Evolutionary conservation across 1,284 basidiomycete genomes (phyloP).

Genomic region (Cutaneotrichosporon cyanovorans): DNA sequence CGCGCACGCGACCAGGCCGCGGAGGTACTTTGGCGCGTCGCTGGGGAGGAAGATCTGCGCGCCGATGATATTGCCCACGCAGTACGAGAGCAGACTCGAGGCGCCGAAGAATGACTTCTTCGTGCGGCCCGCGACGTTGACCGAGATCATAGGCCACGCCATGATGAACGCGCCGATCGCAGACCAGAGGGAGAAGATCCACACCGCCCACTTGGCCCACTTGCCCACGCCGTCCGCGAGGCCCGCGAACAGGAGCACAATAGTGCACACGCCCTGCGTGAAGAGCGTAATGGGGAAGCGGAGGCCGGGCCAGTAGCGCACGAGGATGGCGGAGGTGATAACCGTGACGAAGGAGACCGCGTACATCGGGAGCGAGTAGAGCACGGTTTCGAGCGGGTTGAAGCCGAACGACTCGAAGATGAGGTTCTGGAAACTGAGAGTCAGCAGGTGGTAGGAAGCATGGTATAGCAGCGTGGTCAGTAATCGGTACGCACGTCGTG

Average conservation of each 20-base stretch:
- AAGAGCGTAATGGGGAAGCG: constrained; percentile 24
- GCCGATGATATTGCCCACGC: constrained; percentile 25
- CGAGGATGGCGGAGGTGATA: constrained; percentile 11
- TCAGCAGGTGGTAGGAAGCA: constrained; percentile 9
- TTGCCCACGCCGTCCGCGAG: constrained; percentile 9
- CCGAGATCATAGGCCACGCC: constrained; percentile 9
- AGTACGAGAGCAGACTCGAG: constrained; percentile 18
- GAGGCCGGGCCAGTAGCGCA: constrained; percentile 13
- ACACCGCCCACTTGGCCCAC: constrained; percentile 23
- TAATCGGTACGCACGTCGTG: constrained; percentile 4
- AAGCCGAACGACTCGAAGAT: constrained; percentile 20
- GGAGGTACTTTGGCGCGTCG: constrained; percentile 22
- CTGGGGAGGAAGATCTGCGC: constrained; percentile 18
- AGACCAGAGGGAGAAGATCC: constrained; percentile 11
- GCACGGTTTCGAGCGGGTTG: constrained; percentile 18
- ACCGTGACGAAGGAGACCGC: constrained; percentile 16
- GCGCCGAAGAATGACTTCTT: constrained; percentile 21
- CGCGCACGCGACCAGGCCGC: constrained; percentile 18
- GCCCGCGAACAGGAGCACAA: constrained; percentile 22
- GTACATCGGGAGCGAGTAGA: constrained; percentile 20
- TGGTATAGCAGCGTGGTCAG: neutral
- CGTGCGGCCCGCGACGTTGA: constrained; percentile 17
- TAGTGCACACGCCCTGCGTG: constrained; percentile 8
- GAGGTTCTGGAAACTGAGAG: constrained; percentile 19
- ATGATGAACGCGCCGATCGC: constrained; percentile 17